Conservation (phyloP, 352 stramenopile genomes). For the Phytophthora podocarpi region DNA sequence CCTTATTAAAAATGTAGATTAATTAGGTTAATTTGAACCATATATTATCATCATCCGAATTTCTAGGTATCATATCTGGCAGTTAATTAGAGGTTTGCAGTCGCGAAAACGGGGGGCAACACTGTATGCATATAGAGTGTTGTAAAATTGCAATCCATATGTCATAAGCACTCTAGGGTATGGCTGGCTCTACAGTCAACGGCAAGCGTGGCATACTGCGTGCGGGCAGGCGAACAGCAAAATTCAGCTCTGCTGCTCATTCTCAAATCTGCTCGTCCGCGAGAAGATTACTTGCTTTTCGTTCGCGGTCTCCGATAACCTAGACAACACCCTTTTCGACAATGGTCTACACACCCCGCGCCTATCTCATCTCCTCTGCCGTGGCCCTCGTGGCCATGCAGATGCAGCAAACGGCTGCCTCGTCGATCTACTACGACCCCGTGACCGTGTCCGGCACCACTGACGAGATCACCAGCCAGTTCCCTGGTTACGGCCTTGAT, state of each 20-base stretch:
- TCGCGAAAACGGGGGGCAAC: no score
- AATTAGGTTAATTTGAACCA: no score
- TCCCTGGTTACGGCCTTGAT: constrained; percentile 15
- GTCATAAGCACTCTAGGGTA: neutral
- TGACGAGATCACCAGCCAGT: constrained; percentile 18
- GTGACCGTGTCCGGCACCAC: constrained; percentile 13
- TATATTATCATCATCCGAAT: no score
- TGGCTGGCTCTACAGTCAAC: constrained; percentile 2
- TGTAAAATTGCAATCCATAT: constrained; percentile 15
- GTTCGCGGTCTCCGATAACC: constrained; percentile 3
- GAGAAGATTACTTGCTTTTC: constrained; percentile 29
- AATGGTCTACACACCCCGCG: constrained; percentile 31
- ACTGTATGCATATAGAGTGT: no score
- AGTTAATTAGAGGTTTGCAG: no score
- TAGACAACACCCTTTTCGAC: constrained; percentile 3
- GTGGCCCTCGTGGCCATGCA: constrained; percentile 19
- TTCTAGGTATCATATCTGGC: no score
- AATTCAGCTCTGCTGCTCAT: constrained; percentile 15
- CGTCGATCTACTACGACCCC: constrained; percentile 25
- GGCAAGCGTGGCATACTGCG: constrained; percentile 3
- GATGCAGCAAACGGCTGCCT: constrained; percentile 21
- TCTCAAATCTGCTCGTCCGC: constrained; percentile 29
- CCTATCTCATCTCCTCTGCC: constrained; percentile 24
- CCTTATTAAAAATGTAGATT: no score
- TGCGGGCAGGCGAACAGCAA: constrained; percentile 14